Evolutionary conservation across 2,329 filamentous ascomycete genomes (phyloP).

Genomic region (Westerdykella ornata): DNA sequence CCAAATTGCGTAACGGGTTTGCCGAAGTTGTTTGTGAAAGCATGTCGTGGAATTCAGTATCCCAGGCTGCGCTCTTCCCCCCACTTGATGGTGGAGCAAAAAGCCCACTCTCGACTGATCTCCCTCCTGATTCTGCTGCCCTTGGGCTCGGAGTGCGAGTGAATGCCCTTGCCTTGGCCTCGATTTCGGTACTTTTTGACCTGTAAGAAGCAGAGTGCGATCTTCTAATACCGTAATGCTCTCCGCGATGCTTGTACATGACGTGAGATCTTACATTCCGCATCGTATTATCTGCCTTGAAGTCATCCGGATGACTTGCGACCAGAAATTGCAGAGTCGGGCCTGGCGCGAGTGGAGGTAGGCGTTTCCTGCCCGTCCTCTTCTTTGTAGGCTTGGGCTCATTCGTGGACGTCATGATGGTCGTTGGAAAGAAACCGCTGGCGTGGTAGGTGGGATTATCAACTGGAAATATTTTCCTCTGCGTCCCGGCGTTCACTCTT

Average conservation of each 20-base stretch:
- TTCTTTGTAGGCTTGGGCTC: slow-evolving; percentile 20
- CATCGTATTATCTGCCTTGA: slow-evolving; percentile 27
- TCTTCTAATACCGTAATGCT: slow-evolving; percentile 7
- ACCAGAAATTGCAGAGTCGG: slow-evolving; percentile 30
- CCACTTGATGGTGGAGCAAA: slow-evolving; percentile 7
- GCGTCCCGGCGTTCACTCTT: too few species aligned
- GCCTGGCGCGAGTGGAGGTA: slow-evolving; percentile 28
- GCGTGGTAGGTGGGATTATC: background rate
- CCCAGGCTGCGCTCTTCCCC: slow-evolving; percentile 12
- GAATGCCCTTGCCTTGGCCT: slow-evolving; percentile 5
- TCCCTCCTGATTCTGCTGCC: slow-evolving; percentile 5
- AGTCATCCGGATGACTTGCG: slow-evolving; percentile 31
- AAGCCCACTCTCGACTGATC: slow-evolving; percentile 6
- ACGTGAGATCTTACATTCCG: slow-evolving; percentile 33
- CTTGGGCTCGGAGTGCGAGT: slow-evolving; percentile 22
- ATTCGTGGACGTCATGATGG: slow-evolving; percentile 17
- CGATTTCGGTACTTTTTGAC: slow-evolving; percentile 13
- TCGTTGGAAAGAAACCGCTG: background rate
- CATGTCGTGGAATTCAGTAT: slow-evolving; percentile 13
- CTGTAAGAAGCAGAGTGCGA: slow-evolving; percentile 11
- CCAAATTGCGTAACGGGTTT: slow-evolving; percentile 18
- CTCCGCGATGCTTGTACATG: slow-evolving; percentile 32
- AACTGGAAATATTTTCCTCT: too few species aligned
- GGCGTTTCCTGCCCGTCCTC: slow-evolving; percentile 24
- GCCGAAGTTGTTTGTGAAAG: slow-evolving; percentile 16